Base-by-base conservation (phyloP, 768 basidiomycete genomes). In the Russula earlei region DNA sequence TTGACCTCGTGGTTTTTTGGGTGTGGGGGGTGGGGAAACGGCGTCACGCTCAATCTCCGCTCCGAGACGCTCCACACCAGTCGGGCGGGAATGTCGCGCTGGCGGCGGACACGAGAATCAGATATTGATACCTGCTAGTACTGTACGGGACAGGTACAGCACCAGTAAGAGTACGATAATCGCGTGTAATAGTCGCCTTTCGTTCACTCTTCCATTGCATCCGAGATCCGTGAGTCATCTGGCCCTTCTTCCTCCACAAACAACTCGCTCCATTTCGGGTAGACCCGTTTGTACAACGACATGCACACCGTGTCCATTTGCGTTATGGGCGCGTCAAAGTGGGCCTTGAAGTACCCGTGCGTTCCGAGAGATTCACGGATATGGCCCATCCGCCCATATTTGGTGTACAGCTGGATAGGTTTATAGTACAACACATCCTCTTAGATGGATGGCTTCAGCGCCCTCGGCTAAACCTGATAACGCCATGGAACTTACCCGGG, bases 281-380 rank as follows among this genome's bases (percentile, higher is more conserved):
- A 97, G 54, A 93, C 85, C 40, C 96, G 78, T 72, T 98, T 99
- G 74, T 99, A 97, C 55, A 99, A 67, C 43, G 85, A 83, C 86
- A 98, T 87, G 69, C 93, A 96, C 54, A 97, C 80, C 15, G 92
- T 95, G 63, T 98, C 96, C 92, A 96, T 95, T 74, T 93, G 91
- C 66, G 80, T 86, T 63, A 97, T 83, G 20, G 87, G 90, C 14
- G 89, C 91, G 66, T 96, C 93, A 70, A 93, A 92, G 68, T 90
- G 81, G 17, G 92, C 94, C 75, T 98, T 98, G 79, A 93, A 91
- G 71, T 97, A 72, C 29, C 95, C 96, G 66, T 99, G 95, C 29
- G 93, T 98, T 45, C 95, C 95, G 17, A 99, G 83, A 9, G 91
- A 86, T 70, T 93, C 94, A 46, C 77, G 77, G 63, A 94, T 89